These are phyloP conservation scores for Xanthoconium purpureum DNA, from an alignment of 768 basidiomycete genomes.

Conservation along the genomic window DNA sequence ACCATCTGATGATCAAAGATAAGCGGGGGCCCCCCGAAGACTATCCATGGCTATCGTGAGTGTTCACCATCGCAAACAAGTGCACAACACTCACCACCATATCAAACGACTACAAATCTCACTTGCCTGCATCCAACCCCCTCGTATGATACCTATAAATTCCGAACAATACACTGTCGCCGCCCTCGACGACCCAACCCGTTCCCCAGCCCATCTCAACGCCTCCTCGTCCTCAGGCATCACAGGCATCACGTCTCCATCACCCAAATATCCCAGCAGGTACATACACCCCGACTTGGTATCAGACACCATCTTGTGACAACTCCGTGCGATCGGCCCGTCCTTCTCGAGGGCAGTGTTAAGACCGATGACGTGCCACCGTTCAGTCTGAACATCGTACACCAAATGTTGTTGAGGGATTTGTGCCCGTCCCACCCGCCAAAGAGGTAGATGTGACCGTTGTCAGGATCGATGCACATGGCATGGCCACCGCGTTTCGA, in stretches of 20 bases:
- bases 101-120: conserved; percentile 41
- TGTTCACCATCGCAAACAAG: conserved; percentile 19
- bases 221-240: too few species aligned
- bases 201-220: conserved; percentile 17
- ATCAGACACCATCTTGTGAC: conserved; percentile 30
- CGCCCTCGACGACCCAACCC: not conserved
- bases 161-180: conserved; percentile 37
- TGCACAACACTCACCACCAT: too few species aligned
- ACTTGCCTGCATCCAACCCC: conserved; percentile 50
- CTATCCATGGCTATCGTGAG: conserved; percentile 32
- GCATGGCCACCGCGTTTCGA: too few species aligned
- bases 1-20: too few species aligned
- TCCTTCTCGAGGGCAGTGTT: conserved; percentile 32
- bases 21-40: too few species aligned
- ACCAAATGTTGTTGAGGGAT: conserved; percentile 70
- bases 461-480: too few species aligned
- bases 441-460: too few species aligned
- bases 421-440: too few species aligned
- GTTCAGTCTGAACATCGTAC: conserved; percentile 55
- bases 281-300: conserved; percentile 33
- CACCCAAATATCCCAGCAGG: too few species aligned
- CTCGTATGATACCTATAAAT: conserved; percentile 34
- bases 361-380: conserved; percentile 60
- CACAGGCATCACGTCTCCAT: too few species aligned
- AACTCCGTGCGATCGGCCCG: too few species aligned